Conservation (phyloP, 768 basidiomycete genomes). For the Naganishia vishniacii region DNA sequence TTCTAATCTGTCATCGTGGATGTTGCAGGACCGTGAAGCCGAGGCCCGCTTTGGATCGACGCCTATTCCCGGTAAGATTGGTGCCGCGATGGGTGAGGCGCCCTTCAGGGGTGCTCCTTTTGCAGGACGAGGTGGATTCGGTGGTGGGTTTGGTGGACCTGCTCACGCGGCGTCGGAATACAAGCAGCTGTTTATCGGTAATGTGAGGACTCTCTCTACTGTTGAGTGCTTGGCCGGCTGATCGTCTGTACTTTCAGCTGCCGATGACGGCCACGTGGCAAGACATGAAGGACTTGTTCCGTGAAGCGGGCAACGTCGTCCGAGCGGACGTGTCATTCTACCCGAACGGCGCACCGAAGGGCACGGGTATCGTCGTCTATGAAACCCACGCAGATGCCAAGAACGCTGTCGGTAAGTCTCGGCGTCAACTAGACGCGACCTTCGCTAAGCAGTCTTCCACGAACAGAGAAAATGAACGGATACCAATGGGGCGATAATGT, state of each 20-base stretch:
- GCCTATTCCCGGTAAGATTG: constrained; percentile 91
- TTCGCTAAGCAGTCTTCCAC: too few relatives aligned
- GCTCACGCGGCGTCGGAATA: constrained; percentile 27
- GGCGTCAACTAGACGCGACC: background rate
- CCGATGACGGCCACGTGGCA: constrained; percentile 99
- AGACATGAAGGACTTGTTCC: constrained; percentile 94
- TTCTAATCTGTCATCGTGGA: constrained; percentile 1
- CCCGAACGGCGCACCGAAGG: constrained; percentile 86
- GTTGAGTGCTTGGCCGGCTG: too few relatives aligned
- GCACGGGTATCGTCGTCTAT: constrained; percentile 95
- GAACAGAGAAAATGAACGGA: constrained; percentile 85
- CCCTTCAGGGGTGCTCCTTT: constrained; percentile 31
- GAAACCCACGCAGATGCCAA: constrained; percentile 83
- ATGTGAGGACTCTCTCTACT: constrained; percentile 56
- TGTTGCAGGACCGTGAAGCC: constrained; percentile 80
- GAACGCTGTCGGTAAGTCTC: constrained; percentile 75
- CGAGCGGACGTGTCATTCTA: constrained; percentile 87
- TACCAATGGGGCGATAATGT: constrained; percentile 95
- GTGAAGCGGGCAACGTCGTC: constrained; percentile 88
- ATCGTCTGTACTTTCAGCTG: constrained; percentile 55
- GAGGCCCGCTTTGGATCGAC: constrained; percentile 93
- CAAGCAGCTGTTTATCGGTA: constrained; percentile 87
- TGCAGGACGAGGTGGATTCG: constrained; percentile 26
- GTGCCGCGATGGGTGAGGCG: constrained; percentile 79
- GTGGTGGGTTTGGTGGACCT: constrained; percentile 28